Evolutionary conservation across 2,329 filamentous ascomycete genomes (phyloP), one percentile per base, ranked within the genome.

Genomic region (Penicillium hordei): DNA sequence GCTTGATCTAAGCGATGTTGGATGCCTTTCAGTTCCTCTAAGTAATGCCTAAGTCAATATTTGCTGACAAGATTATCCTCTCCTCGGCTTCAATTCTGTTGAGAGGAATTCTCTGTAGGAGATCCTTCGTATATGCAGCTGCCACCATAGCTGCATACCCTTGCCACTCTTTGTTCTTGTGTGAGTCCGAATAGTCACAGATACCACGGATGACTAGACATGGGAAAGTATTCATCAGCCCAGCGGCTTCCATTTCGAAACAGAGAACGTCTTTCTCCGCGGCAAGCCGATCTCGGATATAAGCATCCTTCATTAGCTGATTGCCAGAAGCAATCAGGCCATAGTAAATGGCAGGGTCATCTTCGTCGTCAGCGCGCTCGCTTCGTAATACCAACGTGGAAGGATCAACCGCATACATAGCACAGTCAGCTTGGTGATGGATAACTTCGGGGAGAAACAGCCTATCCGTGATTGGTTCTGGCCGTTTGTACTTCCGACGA

Each of bases 1-100:
- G n/a, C n/a, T n/a, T n/a, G n/a, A n/a, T n/a, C n/a, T n/a, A n/a
- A n/a, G n/a, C n/a, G n/a, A 1, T 57, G 5, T 15, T 52, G 31
- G 3, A 31, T 54, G 23, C 52, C 31, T 49, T 52, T 48, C 1
- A 60, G n/a, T 23, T 56, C 60, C 5, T 57, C 36, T 27, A 15
- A 33, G 31, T 33, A 33, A 5, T 15, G 12, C 31, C 31, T 2
- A 33, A 5, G 31, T 33, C 13, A 33, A 33, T 15, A 13, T 33
- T 33, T 15, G 5, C 5, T 33, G 1, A 15, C 13, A 4, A 15
- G 15, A 33, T 17, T 36, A 36, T 36, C 15, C 15, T 36, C 33
- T n/a, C 15, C 33, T 36, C 33, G 15, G 33, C 33, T 36, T 36
- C 33, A 36, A 36, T 17, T 36, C 33, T 36, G 15, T n/a, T 36